Conservation (phyloP, 257 asterid genomes). For the Primulina tabacum region DNA sequence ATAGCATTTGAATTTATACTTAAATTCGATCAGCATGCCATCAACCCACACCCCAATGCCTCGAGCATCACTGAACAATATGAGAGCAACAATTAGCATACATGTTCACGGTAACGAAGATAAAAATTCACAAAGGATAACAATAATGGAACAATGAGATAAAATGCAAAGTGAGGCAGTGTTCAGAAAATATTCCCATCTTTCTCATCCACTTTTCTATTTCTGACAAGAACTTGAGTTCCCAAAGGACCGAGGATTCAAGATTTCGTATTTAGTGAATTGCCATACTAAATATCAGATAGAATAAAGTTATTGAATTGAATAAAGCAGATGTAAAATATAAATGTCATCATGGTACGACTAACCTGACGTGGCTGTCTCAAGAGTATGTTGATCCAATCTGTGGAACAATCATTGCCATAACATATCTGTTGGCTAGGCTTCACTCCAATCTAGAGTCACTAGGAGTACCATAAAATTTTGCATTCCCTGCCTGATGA, state of each 20-base stretch:
- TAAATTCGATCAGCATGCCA: constrained; percentile 26
- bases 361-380: constrained; percentile 66
- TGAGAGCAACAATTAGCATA: constrained; percentile 19
- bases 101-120: background rate
- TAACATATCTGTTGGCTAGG: constrained; percentile 24
- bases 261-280: background rate
- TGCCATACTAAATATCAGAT: background rate
- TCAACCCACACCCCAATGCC: constrained; percentile 32
- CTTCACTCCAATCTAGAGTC: constrained; percentile 65
- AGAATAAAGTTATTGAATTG: constrained; percentile 7
- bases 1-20: constrained; percentile 27
- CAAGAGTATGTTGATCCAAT: constrained; percentile 36
- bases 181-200: background rate
- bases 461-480: constrained; percentile 44
- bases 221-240: background rate
- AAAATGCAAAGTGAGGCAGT: background rate
- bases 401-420: constrained; percentile 35
- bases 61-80: constrained; percentile 42
- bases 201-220: background rate
- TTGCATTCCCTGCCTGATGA: constrained; percentile 61
- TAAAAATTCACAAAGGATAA: background rate
- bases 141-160: background rate
- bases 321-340: background rate
- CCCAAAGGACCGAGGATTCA: background rate
- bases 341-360: constrained; percentile 9